Conservation (phyloP, 306 rosid species). For the Castanea mollissima region DNA sequence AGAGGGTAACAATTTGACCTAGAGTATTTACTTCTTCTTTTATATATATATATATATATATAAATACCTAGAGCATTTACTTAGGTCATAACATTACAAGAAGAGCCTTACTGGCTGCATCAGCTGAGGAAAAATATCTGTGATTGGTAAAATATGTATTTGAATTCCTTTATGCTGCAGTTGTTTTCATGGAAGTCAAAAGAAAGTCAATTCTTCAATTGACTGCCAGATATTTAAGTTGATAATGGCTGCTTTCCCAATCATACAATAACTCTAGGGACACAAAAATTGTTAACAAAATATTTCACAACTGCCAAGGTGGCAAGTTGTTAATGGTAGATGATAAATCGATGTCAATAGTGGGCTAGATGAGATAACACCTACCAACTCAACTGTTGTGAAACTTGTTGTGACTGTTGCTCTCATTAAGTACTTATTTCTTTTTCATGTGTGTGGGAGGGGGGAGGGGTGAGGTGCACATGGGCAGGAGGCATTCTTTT, state of each 20-base stretch:
- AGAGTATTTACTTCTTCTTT: background rate
- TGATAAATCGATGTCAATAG: too few relatives aligned
- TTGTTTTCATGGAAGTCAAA: conserved; percentile 9
- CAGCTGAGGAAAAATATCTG: conserved; percentile 1
- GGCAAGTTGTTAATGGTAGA: too few relatives aligned
- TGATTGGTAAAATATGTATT: background rate
- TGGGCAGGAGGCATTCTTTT: background rate
- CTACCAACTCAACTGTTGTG: too few relatives aligned
- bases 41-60: too few relatives aligned
- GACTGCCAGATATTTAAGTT: background rate
- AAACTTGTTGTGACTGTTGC: too few relatives aligned
- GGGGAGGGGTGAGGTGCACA: too few relatives aligned
- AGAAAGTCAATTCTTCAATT: background rate
- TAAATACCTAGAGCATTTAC: background rate
- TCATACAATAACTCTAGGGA: background rate
- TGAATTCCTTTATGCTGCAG: conserved; percentile 18
- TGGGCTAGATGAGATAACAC: too few relatives aligned
- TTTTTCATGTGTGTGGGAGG: background rate
- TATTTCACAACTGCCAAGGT: too few relatives aligned
- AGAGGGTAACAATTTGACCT: conserved; percentile 61
- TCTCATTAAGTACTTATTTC: conserved; percentile 4
- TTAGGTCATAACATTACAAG: background rate
- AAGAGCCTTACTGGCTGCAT: conserved; percentile 24
- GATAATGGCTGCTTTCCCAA: conserved; percentile 14
- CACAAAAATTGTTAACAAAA: too few relatives aligned